Base-by-base conservation (phyloP, 805 yeast genomes). In the Hyphopichia homilentoma region DNA sequence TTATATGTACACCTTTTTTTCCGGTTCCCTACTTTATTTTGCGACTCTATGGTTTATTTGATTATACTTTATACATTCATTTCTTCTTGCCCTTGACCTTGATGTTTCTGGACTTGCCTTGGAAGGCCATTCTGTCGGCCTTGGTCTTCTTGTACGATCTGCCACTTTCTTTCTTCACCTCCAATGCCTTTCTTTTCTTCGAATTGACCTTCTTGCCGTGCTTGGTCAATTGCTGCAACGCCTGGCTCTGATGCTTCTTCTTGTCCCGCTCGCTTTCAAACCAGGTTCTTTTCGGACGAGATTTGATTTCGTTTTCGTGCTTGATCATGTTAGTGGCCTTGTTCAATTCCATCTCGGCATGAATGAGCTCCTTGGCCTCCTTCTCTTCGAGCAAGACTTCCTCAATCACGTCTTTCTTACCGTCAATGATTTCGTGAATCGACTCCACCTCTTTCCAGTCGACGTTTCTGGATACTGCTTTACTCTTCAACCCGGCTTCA, bases 241-340 rank as follows among this genome's bases (percentile, higher is more conserved):
- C 69, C 32, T 44, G 54, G 12, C 57, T 44, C 54, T 50, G 58
- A 56, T 39, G 64, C 46, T 47, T 63, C 59, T 68, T 63, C 59
- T 77, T 76, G 21, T 76, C 80, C 30, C 58, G 60, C 39, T 74
- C 79, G 21, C 69, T 50, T 61, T 86, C 90, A 59, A 93, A 90
- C 99, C 99, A 93, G 0, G 98, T 93, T 65, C 99, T 79, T 59
- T 77, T 87, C 21, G 98, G 97, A 51, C 97, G 76, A 1, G 96
- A 67, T 43, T 77, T 73, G 51, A 93, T 93, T 59, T 93, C 97
- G 33, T 75, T 75, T 44, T 78, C 77, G 48, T 84, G 88, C 52
- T 75, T 82, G 41, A 93, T 62, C 55, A 93, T 48, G 57, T 93
- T 93, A 49, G 83, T 84, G 35, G 95, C 95, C 57, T 84, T 86